Percentiles rank a stretch among this genome's conserved stretches.
Conservation (phyloP, 2,329 filamentous ascomycete species). For the Aspergillus novofumigatus region DNA sequence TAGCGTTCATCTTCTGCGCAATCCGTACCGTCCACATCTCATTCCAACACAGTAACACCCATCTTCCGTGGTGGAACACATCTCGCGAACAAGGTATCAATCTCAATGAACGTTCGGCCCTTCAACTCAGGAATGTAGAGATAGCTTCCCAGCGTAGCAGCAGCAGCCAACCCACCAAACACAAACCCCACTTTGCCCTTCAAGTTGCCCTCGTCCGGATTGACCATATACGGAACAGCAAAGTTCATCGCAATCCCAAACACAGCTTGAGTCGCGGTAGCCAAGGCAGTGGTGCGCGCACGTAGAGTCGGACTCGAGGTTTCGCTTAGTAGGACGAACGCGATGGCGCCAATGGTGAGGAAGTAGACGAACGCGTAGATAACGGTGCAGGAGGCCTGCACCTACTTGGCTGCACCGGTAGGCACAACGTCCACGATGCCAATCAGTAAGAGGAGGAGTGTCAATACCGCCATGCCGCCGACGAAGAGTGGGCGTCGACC, state of each 20-base stretch:
- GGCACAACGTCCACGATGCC: too few relatives aligned
- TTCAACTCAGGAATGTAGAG: conserved; percentile 23
- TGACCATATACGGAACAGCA: conserved; percentile 40
- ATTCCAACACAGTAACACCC: not conserved
- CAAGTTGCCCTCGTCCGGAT: conserved; percentile 29
- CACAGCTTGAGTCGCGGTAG: conserved; percentile 37
- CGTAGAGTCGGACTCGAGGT: conserved; percentile 34
- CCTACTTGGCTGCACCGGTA: too few relatives aligned
- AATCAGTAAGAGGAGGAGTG: conserved; percentile 27
- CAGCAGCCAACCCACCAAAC: conserved; percentile 17
- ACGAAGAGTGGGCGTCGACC: conserved; percentile 33
- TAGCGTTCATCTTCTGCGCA: too few relatives aligned
- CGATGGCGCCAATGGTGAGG: conserved; percentile 26
- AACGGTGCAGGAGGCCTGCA: too few relatives aligned
- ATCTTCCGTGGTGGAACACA: conserved; percentile 4
- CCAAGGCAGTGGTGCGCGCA: conserved; percentile 44
- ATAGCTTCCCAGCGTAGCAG: conserved; percentile 16
- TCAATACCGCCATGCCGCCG: conserved; percentile 28
- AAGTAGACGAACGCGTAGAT: too few relatives aligned
- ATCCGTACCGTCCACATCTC: too few relatives aligned
- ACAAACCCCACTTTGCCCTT: conserved; percentile 29
- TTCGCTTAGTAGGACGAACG: conserved; percentile 47
- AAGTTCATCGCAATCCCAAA: conserved; percentile 40
- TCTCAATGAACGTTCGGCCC: conserved; percentile 17
- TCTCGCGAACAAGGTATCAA: conserved; percentile 5